Conservation (phyloP, 768 basidiomycete genomes). For the Austroboletus festivus region DNA sequence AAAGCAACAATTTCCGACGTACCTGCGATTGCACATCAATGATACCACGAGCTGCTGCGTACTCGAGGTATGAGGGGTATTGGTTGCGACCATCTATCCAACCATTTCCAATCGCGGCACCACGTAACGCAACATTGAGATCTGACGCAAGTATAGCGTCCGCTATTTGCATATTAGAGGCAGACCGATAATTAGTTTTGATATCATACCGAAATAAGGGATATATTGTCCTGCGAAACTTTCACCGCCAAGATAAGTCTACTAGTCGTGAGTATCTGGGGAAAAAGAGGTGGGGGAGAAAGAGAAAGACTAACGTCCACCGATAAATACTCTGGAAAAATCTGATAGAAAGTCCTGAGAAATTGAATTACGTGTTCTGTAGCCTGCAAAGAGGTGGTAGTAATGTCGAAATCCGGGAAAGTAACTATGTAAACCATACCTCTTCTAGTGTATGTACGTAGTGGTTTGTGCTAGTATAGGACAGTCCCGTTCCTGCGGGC, state of each 20-base stretch:
- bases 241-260: constrained; percentile 97
- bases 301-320: constrained; percentile 65
- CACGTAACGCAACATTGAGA: constrained; percentile 62
- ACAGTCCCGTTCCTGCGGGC: constrained; percentile 94
- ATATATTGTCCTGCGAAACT: constrained; percentile 98
- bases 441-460: constrained; percentile 79
- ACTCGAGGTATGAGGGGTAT: constrained; percentile 89
- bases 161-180: constrained; percentile 43
- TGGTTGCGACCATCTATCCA: constrained; percentile 93
- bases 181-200: too few species aligned
- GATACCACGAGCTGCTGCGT: constrained; percentile 73
- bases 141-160: constrained; percentile 67
- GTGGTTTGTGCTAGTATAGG: constrained; percentile 80
- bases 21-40: constrained; percentile 72
- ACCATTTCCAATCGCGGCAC: constrained; percentile 92
- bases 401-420: background rate
- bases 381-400: constrained; percentile 45
- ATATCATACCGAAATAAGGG: constrained; percentile 77
- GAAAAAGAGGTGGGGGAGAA: background rate
- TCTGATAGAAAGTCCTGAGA: constrained; percentile 78
- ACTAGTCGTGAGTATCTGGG: constrained; percentile 12
- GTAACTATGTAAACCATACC: constrained; percentile 40
- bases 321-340: constrained; percentile 84
- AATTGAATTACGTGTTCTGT: constrained; percentile 79
- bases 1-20: constrained; percentile 14